Evolutionary conservation across 2,329 filamentous ascomycete species (phyloP).

Genomic region (Pezicula neosporulosa): DNA sequence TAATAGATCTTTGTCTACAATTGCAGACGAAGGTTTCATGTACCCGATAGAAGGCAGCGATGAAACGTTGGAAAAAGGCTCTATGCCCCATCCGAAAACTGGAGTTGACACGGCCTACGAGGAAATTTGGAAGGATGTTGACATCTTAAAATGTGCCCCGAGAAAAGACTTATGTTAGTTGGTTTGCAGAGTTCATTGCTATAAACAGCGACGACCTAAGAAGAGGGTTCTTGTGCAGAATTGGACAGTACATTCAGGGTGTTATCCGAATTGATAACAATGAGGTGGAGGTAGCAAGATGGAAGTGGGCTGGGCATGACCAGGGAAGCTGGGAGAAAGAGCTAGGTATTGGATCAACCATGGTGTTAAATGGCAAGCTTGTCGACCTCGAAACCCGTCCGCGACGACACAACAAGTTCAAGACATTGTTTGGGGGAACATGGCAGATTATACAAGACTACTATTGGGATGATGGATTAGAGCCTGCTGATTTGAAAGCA

Average conservation of each 20-base stretch:
- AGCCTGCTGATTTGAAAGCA: too few relatives aligned
- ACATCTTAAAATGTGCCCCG: background rate
- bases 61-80: slow-evolving; percentile 20
- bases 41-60: slow-evolving; percentile 9
- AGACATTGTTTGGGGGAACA: too few relatives aligned
- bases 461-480: too few relatives aligned
- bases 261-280: background rate
- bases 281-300: background rate
- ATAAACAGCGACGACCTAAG: background rate
- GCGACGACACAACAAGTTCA: too few relatives aligned
- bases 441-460: too few relatives aligned
- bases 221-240: background rate
- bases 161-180: background rate
- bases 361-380: too few relatives aligned
- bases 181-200: background rate
- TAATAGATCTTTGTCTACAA: slow-evolving; percentile 7
- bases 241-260: slow-evolving; percentile 1
- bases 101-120: slow-evolving; percentile 20
- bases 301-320: background rate
- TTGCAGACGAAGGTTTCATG: slow-evolving; percentile 22
- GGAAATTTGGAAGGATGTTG: slow-evolving; percentile 23
- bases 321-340: too few relatives aligned
- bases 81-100: slow-evolving; percentile 15
- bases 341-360: too few relatives aligned
- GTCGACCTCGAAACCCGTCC: too few relatives aligned